A percentile compares a stretch with the other conserved stretches of the same genome.
Evolutionary conservation across 2,329 filamentous ascomycete genomes (phyloP).

Genomic region (Hypomyces perniciosus): DNA sequence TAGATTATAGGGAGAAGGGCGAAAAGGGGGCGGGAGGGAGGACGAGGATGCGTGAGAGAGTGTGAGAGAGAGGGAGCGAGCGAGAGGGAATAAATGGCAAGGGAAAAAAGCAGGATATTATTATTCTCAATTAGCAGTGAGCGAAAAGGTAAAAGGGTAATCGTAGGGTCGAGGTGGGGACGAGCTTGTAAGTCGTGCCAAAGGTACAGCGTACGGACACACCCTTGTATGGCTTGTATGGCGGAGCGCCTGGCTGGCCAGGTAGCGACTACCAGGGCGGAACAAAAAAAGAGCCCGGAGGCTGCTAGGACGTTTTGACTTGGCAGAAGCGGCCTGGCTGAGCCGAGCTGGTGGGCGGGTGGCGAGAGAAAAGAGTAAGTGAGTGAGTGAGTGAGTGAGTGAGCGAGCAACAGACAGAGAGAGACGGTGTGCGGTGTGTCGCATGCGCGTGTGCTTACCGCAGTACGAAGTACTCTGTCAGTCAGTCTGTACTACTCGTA

Average conservation of each 20-base stretch:
- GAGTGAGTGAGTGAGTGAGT: background rate
- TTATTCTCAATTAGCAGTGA: slow-evolving; percentile 8
- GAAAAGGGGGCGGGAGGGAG: slow-evolving; percentile 15
- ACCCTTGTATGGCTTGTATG: too few species aligned
- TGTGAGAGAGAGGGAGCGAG: slow-evolving; percentile 5
- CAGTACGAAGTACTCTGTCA: too few species aligned
- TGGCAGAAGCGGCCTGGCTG: too few species aligned
- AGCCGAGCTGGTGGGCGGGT: too few species aligned
- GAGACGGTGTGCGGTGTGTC: background rate
- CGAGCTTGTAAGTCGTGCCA: background rate
- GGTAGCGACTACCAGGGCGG: too few species aligned
- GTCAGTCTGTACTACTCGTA: too few species aligned
- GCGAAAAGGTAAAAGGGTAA: background rate
- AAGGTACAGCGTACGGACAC: background rate
- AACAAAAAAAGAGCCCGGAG: too few species aligned
- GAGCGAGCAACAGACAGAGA: background rate
- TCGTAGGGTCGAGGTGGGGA: slow-evolving; percentile 11
- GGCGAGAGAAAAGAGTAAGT: background rate
- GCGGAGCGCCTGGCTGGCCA: too few species aligned
- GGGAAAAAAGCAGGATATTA: slow-evolving; percentile 11
- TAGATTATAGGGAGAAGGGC: background rate
- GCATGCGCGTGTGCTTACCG: too few species aligned
- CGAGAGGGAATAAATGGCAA: slow-evolving; percentile 13
- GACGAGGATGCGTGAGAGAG: background rate
- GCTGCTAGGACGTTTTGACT: too few species aligned